These are phyloP conservation scores for Bidens hawaiensis DNA, from an alignment of 140 eudicot genomes.

Conservation along the genomic window DNA sequence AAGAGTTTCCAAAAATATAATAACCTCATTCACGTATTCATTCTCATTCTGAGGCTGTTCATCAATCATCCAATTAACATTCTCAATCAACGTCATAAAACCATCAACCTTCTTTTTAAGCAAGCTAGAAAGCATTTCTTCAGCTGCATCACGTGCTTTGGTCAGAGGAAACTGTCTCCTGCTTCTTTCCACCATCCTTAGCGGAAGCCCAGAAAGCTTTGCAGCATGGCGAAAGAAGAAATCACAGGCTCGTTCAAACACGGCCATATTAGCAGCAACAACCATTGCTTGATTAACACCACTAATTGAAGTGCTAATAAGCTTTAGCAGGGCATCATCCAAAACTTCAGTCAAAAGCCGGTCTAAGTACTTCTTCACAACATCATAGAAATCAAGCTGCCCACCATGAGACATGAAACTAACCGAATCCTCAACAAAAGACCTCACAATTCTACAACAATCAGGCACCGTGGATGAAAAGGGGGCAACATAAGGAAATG, in stretches of 20 bases:
- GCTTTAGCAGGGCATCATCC: conserved; percentile 76
- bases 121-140: conserved; percentile 81
- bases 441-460: conserved; percentile 95
- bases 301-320: conserved; percentile 55
- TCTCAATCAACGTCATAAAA: conserved; percentile 77
- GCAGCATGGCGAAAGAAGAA: conserved; percentile 97
- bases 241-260: conserved; percentile 94
- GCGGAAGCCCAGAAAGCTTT: conserved; percentile 86
- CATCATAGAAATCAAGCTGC: conserved; percentile 95
- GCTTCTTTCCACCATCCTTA: conserved; percentile 89
- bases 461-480: conserved; percentile 94
- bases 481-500: conserved; percentile 94
- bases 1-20: conserved; percentile 85
- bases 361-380: conserved; percentile 90
- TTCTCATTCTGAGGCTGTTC: conserved; percentile 84
- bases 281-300: conserved; percentile 99
- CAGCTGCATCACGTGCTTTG: conserved; percentile 96
- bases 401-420: conserved; percentile 98
- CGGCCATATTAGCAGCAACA: conserved; percentile 98
- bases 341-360: conserved; percentile 84
- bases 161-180: conserved; percentile 78
- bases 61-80: conserved; percentile 92
- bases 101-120: conserved; percentile 96
- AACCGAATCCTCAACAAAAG: conserved; percentile 95
- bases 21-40: conserved; percentile 92